Base-by-base conservation (phyloP, 768 basidiomycete species). In the Hygrocybe punicea region DNA sequence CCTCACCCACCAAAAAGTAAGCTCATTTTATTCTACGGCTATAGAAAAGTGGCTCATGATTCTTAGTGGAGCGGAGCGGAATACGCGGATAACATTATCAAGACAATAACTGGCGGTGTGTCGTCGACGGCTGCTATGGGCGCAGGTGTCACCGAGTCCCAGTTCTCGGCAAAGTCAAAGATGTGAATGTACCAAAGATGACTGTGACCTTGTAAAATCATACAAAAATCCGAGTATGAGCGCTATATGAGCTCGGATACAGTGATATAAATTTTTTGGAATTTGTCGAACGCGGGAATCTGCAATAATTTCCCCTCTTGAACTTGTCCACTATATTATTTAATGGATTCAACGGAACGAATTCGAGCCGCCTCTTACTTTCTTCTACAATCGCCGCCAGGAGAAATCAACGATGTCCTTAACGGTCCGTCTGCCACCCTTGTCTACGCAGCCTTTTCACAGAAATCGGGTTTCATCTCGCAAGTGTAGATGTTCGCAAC, bases 91-190 rank as follows among this genome's bases (percentile, higher is more conserved):
- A 86, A 84, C 61, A 72, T 96, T 53, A 82, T 97, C 74, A 94
- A 93, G 83, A 95, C 96, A 6, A 92, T 98, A 55, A 99, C 97
- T 35, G 97, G 97, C 23, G 97, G 97, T 57, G 83, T 99, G 59
- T 96, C 93, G 36, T 94, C 93, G 48, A 98, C 96, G 9, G 84
- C 95, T n/a, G 96, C 97, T n/a, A 98, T 98, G 96, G 97, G 96
- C 50, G 85, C 86, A 63, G 96, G 96, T 55, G 93, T 96, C 29
- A 97, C 94, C 0, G 94, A 97, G 75, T 73, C 85, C 36, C 94
- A 96, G 71, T 97, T 96, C 74, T 66, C 63, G 58, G 48, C 74
- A 34, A 83, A 78, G 65, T 17, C 44, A 13, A 48, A 51, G 19
- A 29, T 56, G 25, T 56, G 45, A n/a, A 47, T 49, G 4, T 4